Conservation (phyloP, 1,284 basidiomycete species). For the Leucoagaricus sp. region DNA sequence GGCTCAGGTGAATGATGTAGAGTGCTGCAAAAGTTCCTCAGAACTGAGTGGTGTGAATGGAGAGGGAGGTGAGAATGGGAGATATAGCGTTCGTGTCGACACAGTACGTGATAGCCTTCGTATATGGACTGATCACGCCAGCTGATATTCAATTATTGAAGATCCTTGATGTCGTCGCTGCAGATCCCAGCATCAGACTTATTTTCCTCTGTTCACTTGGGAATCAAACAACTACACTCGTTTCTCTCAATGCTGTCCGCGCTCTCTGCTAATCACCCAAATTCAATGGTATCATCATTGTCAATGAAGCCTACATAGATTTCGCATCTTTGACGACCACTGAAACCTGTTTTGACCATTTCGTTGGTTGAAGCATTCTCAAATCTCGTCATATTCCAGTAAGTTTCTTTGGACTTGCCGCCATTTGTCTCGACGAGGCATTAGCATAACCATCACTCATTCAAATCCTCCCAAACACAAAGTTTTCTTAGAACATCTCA, state of each 20-base stretch:
- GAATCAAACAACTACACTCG: constrained; percentile 92
- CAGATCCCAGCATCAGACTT: constrained; percentile 82
- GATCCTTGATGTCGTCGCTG: constrained; percentile 71
- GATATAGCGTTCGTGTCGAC: constrained; percentile 80
- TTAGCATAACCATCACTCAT: constrained; percentile 89
- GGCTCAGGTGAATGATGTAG: constrained; percentile 94
- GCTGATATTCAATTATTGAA: no score
- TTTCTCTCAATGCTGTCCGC: constrained; percentile 73
- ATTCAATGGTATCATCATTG: constrained; percentile 90
- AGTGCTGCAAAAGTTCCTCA: constrained; percentile 76
- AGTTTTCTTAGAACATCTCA: constrained; percentile 98
- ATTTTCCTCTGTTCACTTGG: constrained; percentile 97
- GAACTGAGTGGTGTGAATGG: constrained; percentile 58
- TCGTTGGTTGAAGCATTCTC: constrained; percentile 79
- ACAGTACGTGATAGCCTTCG: constrained; percentile 46
- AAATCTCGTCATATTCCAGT: constrained; percentile 94
- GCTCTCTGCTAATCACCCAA: constrained; percentile 78
- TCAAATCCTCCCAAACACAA: constrained; percentile 93
- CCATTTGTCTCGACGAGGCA: constrained; percentile 90
- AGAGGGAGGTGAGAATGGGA: constrained; percentile 71
- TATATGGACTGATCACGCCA: background rate
- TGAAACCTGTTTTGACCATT: constrained; percentile 61
- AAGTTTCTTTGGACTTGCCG: constrained; percentile 96
- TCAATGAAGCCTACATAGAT: constrained; percentile 99
- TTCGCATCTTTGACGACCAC: constrained; percentile 58